A percentile compares a stretch with the other conserved stretches of the same genome.
Evolutionary conservation across 257 asterid genomes (phyloP).

Genomic region (Gynochthodes officinalis): DNA sequence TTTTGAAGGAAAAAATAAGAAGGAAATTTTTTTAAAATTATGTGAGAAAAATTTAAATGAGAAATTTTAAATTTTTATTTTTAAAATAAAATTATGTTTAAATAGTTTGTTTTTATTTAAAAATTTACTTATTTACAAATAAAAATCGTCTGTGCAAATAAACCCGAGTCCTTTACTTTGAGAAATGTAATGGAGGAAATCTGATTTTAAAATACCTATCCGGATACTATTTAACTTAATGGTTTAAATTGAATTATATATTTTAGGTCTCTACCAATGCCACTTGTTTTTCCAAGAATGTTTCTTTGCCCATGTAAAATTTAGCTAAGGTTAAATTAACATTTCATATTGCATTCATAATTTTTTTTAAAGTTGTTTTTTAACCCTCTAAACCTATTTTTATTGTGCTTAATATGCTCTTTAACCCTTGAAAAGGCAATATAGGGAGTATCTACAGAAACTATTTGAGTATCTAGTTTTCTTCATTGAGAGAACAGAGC

Average conservation of each 20-base stretch:
- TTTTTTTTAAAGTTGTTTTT: neutral
- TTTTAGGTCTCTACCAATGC: neutral
- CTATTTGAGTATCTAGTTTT: constrained; percentile 73
- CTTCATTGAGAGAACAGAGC: constrained; percentile 79
- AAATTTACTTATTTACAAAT: too few species aligned
- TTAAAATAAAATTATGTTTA: too few species aligned
- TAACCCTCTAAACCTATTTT: neutral
- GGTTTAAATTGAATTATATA: neutral
- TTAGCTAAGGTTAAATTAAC: neutral
- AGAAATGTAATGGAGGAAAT: neutral
- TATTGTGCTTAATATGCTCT: constrained; percentile 1
- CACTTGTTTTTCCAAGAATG: neutral
- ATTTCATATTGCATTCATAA: neutral
- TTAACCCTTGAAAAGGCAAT: constrained; percentile 56
- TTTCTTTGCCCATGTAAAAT: neutral
- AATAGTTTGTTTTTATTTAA: too few species aligned
- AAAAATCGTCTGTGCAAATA: too few species aligned
- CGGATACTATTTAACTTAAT: neutral
- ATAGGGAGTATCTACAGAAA: constrained; percentile 69
- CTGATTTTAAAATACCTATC: neutral
- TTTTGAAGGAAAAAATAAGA: too few species aligned
- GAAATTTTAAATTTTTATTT: too few species aligned
- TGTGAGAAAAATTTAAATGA: too few species aligned
- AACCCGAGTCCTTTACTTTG: neutral
- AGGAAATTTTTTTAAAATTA: too few species aligned